These are phyloP conservation scores for Camelina laxa DNA, from an alignment of 345 rosid species.

Conservation along the genomic window DNA sequence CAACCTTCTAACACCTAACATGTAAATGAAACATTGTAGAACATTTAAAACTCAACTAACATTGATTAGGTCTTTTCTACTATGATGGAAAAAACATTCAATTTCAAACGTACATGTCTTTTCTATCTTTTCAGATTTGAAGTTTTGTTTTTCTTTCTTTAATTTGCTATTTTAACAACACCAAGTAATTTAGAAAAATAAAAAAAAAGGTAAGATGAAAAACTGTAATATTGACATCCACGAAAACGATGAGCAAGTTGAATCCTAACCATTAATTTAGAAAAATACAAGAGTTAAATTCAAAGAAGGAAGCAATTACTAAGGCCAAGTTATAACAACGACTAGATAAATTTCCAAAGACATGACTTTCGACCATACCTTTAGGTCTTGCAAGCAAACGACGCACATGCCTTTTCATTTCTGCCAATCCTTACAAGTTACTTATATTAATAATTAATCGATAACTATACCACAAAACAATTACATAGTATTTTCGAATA, in stretches of 20 bases:
- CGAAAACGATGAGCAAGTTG: constrained; percentile 37
- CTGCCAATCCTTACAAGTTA: no score
- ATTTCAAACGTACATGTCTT: constrained; percentile 31
- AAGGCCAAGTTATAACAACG: constrained; percentile 22
- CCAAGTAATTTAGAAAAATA: background rate
- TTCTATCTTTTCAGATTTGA: constrained; percentile 19
- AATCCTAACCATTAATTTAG: constrained; percentile 19
- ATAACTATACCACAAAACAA: background rate
- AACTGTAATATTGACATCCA: constrained; percentile 22
- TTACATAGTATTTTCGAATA: background rate
- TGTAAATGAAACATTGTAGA: background rate
- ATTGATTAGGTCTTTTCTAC: no score
- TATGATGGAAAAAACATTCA: no score
- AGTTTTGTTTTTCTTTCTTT: background rate
- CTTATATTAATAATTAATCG: background rate
- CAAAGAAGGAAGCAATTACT: constrained; percentile 34
- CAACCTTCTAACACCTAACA: no score
- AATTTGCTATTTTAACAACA: constrained; percentile 31
- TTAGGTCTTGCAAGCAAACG: constrained; percentile 39
- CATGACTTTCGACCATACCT: constrained; percentile 36
- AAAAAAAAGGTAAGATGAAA: background rate
- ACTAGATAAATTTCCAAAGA: constrained; percentile 33
- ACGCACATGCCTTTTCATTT: constrained; percentile 11
- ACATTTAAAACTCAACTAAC: no score
- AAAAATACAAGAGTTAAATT: constrained; percentile 25